These are phyloP conservation scores for Hydnomerulius pinastri DNA, from an alignment of 768 basidiomycete species.

Conservation along the genomic window DNA sequence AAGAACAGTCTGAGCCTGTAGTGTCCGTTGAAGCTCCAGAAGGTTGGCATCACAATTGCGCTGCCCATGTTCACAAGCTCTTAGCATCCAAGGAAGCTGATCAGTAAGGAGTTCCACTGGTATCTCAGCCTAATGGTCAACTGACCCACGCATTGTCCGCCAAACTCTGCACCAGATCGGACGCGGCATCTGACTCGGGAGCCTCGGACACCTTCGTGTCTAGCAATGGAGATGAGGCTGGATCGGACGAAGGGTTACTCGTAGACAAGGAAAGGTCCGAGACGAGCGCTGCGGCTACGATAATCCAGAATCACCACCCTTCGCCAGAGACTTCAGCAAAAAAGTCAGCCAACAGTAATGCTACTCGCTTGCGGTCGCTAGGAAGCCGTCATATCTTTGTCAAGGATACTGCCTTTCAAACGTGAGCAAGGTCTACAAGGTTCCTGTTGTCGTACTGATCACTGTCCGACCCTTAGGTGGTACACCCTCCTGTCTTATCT, in stretches of 20 bases:
- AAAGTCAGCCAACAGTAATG: background rate
- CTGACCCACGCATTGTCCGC: background rate
- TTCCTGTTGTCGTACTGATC: background rate
- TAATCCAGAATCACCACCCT: background rate
- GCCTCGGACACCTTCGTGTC: background rate
- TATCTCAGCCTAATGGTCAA: background rate
- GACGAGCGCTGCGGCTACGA: background rate
- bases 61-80: background rate
- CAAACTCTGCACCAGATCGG: background rate
- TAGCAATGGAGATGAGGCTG: background rate
- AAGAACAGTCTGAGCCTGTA: background rate
- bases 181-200: background rate
- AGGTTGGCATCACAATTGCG: too few species aligned
- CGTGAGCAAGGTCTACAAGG: constrained; percentile 9
- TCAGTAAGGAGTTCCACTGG: background rate
- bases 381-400: constrained; percentile 21
- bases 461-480: constrained; percentile 27
- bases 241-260: background rate
- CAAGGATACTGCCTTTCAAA: constrained; percentile 27
- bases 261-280: background rate
- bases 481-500: constrained; percentile 41
- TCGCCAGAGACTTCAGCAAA: too few species aligned
- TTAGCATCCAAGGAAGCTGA: background rate
- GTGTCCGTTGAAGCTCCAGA: background rate
- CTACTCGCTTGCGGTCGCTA: background rate